phyloP scores from a whole-genome alignment of 2,329 filamentous ascomycete species.

The Calonectria leucothoes region DNA sequence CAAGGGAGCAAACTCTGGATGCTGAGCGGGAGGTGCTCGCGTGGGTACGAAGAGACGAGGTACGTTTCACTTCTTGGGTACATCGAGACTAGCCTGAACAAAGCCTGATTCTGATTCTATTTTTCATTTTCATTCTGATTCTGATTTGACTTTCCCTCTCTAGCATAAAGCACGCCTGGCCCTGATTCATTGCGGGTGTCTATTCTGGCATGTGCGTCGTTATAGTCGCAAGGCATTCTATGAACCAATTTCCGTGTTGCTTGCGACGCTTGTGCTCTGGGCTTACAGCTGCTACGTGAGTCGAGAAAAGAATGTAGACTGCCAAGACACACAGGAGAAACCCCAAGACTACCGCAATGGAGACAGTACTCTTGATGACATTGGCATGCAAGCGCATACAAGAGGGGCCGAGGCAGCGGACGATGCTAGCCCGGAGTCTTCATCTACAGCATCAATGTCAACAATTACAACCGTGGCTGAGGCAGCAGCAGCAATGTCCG shows the following conservation, averaged over 20 bases:
- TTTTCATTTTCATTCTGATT: too few species aligned
- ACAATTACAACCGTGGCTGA: constrained; percentile 3
- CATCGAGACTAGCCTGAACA: neutral
- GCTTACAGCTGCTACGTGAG: constrained; percentile 47
- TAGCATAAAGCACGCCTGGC: constrained; percentile 58
- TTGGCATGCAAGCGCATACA: neutral
- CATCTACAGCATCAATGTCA: neutral
- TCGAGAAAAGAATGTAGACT: neutral
- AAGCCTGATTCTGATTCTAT: neutral
- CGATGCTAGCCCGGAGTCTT: neutral
- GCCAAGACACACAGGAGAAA: neutral
- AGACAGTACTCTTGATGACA: neutral
- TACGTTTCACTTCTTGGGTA: constrained; percentile 14
- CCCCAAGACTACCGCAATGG: constrained; percentile 8
- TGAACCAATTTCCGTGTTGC: constrained; percentile 51
- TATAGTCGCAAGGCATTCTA: constrained; percentile 55
- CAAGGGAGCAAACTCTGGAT: constrained; percentile 26
- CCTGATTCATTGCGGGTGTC: constrained; percentile 55
- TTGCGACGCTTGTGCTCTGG: constrained; percentile 54
- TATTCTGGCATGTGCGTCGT: constrained; percentile 59
- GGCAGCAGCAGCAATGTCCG: neutral
- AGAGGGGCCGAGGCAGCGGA: constrained; percentile 3
- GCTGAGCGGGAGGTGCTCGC: constrained; percentile 45
- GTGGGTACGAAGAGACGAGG: constrained; percentile 48
- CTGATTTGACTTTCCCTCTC: accelerated